These are phyloP conservation scores for rapeseed (Brassica napus) DNA, from an alignment of 345 rosid genomes.

Conservation along the genomic window DNA sequence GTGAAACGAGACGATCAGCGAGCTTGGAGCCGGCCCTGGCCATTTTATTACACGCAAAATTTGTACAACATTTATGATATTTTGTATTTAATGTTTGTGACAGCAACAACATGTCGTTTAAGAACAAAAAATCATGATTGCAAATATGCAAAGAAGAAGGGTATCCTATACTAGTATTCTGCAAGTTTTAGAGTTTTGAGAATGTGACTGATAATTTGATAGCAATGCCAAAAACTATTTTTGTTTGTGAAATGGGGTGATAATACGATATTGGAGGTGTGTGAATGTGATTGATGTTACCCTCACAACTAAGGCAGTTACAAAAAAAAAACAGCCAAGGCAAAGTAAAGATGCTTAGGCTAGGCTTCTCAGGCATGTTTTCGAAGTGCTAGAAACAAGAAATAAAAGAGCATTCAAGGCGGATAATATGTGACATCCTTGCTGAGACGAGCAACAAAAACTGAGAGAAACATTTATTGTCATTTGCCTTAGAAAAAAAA, in stretches of 20 bases:
- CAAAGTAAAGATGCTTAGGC: not conserved
- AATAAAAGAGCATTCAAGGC: too few relatives aligned
- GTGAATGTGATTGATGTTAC: not conserved
- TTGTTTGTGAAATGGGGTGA: not conserved
- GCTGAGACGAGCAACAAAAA: too few relatives aligned
- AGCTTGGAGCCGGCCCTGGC: conserved; percentile 56
- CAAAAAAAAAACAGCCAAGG: not conserved
- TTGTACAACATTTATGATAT: conserved; percentile 27
- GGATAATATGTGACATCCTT: too few relatives aligned
- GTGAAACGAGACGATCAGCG: conserved; percentile 43
- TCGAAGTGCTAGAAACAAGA: too few relatives aligned
- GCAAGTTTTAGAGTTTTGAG: not conserved
- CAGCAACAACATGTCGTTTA: conserved; percentile 29
- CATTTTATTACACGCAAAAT: conserved; percentile 41
- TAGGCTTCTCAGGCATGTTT: too few relatives aligned
- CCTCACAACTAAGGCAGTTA: not conserved
- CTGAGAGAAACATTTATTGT: not conserved
- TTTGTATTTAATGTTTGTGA: conserved; percentile 36
- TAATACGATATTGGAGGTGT: not conserved
- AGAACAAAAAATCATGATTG: not conserved
- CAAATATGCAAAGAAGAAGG: too few relatives aligned
- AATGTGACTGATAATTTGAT: not conserved
- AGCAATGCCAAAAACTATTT: not conserved
- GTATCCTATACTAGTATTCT: too few relatives aligned
- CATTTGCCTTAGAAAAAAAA: too few relatives aligned